phyloP scores from a whole-genome alignment of 2,329 filamentous ascomycete genomes.

The Neonectria neomacrospora region DNA sequence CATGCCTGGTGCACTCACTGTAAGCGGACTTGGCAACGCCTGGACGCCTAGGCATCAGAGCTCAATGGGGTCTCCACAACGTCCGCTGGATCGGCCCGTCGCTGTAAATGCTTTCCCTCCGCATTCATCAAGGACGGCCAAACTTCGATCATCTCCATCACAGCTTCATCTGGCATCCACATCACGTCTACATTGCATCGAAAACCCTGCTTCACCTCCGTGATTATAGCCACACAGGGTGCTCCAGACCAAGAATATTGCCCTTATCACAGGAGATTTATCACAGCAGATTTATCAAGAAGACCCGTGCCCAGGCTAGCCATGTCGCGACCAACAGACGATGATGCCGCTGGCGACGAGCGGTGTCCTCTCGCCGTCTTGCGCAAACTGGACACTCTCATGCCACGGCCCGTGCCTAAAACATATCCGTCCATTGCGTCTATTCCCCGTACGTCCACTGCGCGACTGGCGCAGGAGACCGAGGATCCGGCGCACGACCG shows the following conservation, averaged over 20 bases:
- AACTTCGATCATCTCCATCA: constrained; percentile 1
- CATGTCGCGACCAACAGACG: constrained; percentile 30
- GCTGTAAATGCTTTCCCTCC: constrained; percentile 2
- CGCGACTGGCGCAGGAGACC: constrained; percentile 46
- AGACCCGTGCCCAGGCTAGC: constrained; percentile 1
- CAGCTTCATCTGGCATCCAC: not conserved
- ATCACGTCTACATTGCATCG: not conserved
- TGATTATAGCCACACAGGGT: not conserved
- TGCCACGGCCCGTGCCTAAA: constrained; percentile 32
- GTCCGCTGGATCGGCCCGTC: constrained; percentile 8
- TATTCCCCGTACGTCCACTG: constrained; percentile 47
- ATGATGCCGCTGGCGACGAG: constrained; percentile 17
- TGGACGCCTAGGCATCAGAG: not conserved
- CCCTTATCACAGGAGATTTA: not conserved
- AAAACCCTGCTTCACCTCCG: too few species aligned
- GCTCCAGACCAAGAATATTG: not conserved
- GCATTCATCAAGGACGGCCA: not conserved
- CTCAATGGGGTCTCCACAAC: constrained; percentile 14
- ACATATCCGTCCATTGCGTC: constrained; percentile 47
- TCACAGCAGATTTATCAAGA: not conserved
- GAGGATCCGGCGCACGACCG: constrained; percentile 39
- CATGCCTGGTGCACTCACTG: not conserved
- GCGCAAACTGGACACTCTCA: constrained; percentile 40
- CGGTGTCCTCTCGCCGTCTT: constrained; percentile 34
- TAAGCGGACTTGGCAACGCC: constrained; percentile 16